Conservation (phyloP, 805 yeast species). For the Starmerella gropengiesseri region DNA sequence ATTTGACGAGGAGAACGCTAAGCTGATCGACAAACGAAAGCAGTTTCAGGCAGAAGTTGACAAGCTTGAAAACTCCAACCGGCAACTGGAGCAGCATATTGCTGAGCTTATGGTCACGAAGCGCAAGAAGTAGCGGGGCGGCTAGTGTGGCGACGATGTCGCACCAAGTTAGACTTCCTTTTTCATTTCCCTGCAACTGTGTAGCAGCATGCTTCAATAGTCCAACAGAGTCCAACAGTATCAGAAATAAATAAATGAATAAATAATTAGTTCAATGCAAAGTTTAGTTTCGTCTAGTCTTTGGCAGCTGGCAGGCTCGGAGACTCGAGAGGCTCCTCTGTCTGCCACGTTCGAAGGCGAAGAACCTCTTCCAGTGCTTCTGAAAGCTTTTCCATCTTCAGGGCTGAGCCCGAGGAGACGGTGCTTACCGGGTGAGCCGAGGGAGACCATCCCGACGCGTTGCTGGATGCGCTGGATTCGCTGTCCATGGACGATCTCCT, state of each 20-base stretch:
- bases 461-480: conserved; percentile 1
- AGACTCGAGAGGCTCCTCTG: neutral
- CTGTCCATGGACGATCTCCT: conserved; percentile 1
- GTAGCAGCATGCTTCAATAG: no score
- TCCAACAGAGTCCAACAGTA: no score
- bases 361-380: conserved; percentile 29
- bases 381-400: conserved; percentile 26
- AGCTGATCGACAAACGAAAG: conserved; percentile 71
- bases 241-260: neutral
- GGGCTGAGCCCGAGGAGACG: conserved; percentile 9
- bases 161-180: no score
- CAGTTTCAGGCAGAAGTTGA: conserved; percentile 18
- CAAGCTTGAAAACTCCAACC: conserved; percentile 48
- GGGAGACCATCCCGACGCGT: neutral
- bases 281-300: neutral
- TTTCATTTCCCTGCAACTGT: no score
- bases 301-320: neutral
- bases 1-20: conserved; percentile 85
- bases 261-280: neutral
- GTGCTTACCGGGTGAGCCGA: neutral
- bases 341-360: conserved; percentile 10
- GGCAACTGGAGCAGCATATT: conserved; percentile 30
- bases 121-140: conserved; percentile 6
- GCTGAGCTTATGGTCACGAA: conserved; percentile 8
- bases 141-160: no score